Evolutionary conservation across 345 rosid species (phyloP), one percentile per base, ranked within the genome.

Genomic region (Salix brachista): DNA sequence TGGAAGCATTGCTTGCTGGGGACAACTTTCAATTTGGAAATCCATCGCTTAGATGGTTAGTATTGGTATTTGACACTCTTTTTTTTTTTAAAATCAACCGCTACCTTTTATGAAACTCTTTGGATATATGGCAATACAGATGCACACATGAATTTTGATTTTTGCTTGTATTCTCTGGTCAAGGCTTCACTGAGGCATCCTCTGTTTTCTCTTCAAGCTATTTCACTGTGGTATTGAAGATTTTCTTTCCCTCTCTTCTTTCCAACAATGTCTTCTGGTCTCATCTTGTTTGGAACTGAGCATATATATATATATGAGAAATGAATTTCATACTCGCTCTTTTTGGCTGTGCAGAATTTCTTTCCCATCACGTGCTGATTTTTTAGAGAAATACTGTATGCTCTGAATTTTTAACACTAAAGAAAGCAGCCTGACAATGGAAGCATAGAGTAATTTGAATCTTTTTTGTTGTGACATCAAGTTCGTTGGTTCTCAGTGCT

Each of bases 11-110:
- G 86, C 89, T 92, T 82, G 82, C 84, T 19, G 97, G 94, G 79
- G 90, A 92, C 26, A 90, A 90, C 87, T 87, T 93, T 56, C 91
- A 90, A 80, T 93, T 93, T 75, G 97, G 97, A 78, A 96, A 89
- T 84, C 97, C 94, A 79, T 85, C 77, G 70, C 82, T 86, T 73
- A 85, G 88, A 80, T 96, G 99, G 99, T 83, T 75, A 90, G 97
- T 85, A 70, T 67, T 72, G 41, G 48, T 80, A 46, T 42, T 54
- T 76, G 36, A 16, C 32, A 13, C 2, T n/a, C 1, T 18, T 60
- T 30, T 17, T 8, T 60, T 70, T 1, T 25, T 11, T 32, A 32
- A 32, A 67, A 23, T 25, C 30, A 42, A 12, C 50, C 17, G 1
- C 48, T 44, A 44, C 26, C 16, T 18, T 52, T 23, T 44, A 21